Base-by-base conservation (phyloP, 805 yeast species). In the Cyberlindnera saturnus region DNA sequence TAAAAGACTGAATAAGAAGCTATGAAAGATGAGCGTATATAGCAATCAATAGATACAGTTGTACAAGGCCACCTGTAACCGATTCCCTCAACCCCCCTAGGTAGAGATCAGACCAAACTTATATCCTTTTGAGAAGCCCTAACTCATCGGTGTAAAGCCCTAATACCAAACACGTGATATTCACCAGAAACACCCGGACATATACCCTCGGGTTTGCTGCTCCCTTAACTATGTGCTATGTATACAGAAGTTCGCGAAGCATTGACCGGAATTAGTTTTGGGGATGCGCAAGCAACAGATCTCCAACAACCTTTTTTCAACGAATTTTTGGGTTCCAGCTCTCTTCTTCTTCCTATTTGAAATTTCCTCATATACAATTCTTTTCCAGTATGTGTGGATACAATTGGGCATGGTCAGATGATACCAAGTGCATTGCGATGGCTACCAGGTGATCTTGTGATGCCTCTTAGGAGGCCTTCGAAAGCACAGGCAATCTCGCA, bases 381-480 rank as follows among this genome's bases (percentile, higher is more conserved):
- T 48, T 48, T 15, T 30, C 31, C 57, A 51, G 57, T 53, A 53
- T 41, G 57, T 53, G 20, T 34, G 16, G 19, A 23, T 23, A 23
- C 10, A 23, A 23, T 23, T 23, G 28, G 28, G 11, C 28, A 23
- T 23, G 28, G 11, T 2, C 11, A 9, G 11, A 23, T 3, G 28
- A 23, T 23, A 23, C 11, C 11, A 23, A 23, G 28, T 23, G 28
- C 28, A 23, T 23, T 9, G 11, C 28, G 4, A 23, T 23, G 28
- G 28, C 10, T 23, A 23, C 2, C 28, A 9, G 28, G 11, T 23
- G 28, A 23, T 23, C 10, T 23, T 23, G 11, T 6, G 28, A 23
- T 23, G 28, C 6, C 28, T 23, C 28, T 23, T 23, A 23, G 11
- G 11, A 23, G 9, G 11, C 28, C 10, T 9, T 23, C 11, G 11